phyloP scores from a whole-genome alignment of 176 grass and related monocot genomes.

The Lolium perenne region DNA sequence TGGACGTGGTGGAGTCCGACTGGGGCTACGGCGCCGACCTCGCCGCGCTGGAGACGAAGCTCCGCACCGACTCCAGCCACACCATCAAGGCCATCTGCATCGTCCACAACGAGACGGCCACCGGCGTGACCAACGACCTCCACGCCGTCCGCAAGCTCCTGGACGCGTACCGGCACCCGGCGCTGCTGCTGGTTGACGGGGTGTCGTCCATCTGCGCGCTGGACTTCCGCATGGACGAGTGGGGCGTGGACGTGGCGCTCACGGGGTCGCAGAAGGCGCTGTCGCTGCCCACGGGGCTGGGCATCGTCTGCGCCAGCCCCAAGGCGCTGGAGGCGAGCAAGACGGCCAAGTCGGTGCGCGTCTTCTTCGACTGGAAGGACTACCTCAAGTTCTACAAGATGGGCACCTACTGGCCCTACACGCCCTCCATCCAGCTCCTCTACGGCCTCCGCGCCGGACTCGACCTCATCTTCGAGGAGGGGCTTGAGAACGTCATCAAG shows the following conservation, averaged over 20 bases:
- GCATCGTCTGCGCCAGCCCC: conserved; percentile 83
- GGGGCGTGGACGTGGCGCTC: conserved; percentile 96
- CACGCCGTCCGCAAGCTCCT: conserved; percentile 68
- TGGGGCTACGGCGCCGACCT: conserved; percentile 90
- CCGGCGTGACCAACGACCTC: conserved; percentile 94
- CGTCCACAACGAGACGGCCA: conserved; percentile 99
- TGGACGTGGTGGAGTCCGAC: conserved; percentile 89
- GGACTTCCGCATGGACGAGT: conserved; percentile 96
- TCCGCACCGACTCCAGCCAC: conserved; percentile 52
- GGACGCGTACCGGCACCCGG: conserved; percentile 73
- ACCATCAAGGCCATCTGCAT: conserved; percentile 96
- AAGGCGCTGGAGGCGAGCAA: conserved; percentile 79
- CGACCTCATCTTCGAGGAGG: conserved; percentile 92
- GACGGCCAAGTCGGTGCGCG: conserved; percentile 83
- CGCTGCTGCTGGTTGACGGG: conserved; percentile 83
- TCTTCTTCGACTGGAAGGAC: conserved; percentile 99
- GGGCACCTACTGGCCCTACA: conserved; percentile 92
- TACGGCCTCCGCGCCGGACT: conserved; percentile 89
- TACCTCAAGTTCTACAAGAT: conserved; percentile 87
- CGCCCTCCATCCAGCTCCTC: conserved; percentile 92
- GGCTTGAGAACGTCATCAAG: conserved; percentile 75
- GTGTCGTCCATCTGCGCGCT: conserved; percentile 95
- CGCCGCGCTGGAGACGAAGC: conserved; percentile 58
- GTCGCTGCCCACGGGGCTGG: conserved; percentile 94
- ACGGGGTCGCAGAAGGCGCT: conserved; percentile 96